Base-by-base conservation (phyloP, 78 protist genomes). In the Corallochytrium limacisporum region DNA sequence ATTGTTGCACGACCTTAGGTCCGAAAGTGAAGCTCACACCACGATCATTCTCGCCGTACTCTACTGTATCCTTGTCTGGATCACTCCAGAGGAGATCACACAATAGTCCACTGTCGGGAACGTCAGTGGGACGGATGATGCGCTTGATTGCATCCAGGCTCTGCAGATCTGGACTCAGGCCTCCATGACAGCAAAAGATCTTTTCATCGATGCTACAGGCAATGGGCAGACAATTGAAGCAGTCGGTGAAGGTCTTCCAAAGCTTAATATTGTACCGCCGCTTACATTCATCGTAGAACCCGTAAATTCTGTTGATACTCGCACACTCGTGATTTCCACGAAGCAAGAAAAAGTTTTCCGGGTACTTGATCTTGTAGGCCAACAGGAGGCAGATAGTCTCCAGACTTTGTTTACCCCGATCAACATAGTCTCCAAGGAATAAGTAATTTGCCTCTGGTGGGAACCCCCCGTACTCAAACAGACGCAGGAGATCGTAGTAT, bases 311-410 rank as follows among this genome's bases (percentile, higher is more conserved):
- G 77, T 95, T 97, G 84, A 97, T 93, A 9, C 91, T 72, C 8
- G 97, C 98, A 43, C 95, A 91, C 79, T 97, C 99, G 82, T 98
- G 99, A 85, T 98, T 98, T 13, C 99, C 99, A 18, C 99, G 89
- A 31, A 95, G 88, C 15, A 97, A 37, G 82, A 97, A 97, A 79
- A 98, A 95, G 85, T 92, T 95, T 68, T 94, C 98, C 29, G 97
- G 98, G 69, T 89, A 98, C 73, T 91, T 91, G 78, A 94, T 82
- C 75, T 98, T 98, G 89, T 93, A 95, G 31, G 98, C 96, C n/a
- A 95, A 69, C 49, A 98, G 71, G 40, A 98, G 61, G 75, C 94
- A 88, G 80, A 98, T 90, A 22, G 94, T 84, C 72, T 98, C 99
- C 13, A 95, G 73, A 3, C 83, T 54, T 69, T 47, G 88, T 77